Conservation (phyloP, 2,329 filamentous ascomycete genomes). For the Helotiales sp. region DNA sequence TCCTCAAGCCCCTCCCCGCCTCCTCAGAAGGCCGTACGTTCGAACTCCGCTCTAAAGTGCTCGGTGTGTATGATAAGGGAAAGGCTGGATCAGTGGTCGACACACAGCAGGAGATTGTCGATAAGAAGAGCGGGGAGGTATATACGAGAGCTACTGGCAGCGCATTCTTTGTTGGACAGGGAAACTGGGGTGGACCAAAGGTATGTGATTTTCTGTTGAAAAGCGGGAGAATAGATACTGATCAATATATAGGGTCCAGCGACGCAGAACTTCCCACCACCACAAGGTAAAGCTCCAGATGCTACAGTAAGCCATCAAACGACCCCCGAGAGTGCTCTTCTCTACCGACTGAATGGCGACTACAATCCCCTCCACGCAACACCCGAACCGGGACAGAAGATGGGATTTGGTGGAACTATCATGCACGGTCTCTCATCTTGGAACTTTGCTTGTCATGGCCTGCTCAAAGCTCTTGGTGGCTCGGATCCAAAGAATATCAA, state of each 20-base stretch:
- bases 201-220: too few relatives aligned
- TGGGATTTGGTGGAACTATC: slow-evolving; percentile 89
- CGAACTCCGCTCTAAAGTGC: slow-evolving; percentile 61
- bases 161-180: slow-evolving; percentile 69
- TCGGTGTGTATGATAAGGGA: slow-evolving; percentile 74
- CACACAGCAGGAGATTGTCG: slow-evolving; percentile 64
- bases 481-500: slow-evolving; percentile 79
- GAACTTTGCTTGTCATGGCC: slow-evolving; percentile 74
- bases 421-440: slow-evolving; percentile 88
- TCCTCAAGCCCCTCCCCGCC: slow-evolving; percentile 63
- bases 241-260: too few relatives aligned
- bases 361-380: slow-evolving; percentile 92
- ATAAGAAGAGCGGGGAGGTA: slow-evolving; percentile 58
- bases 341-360: slow-evolving; percentile 87
- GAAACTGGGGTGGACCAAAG: slow-evolving; percentile 85
- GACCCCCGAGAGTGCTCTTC: slow-evolving; percentile 67
- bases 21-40: slow-evolving; percentile 62
- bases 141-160: slow-evolving; percentile 61
- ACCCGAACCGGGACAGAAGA: slow-evolving; percentile 79
- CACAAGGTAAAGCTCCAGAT: slow-evolving; percentile 70
- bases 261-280: slow-evolving; percentile 75
- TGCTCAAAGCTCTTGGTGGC: slow-evolving; percentile 72
- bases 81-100: slow-evolving; percentile 69
- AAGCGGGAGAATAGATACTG: too few relatives aligned
- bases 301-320: slow-evolving; percentile 70